Conservation (phyloP, 345 rosid genomes). For the Kandelia obovata region DNA sequence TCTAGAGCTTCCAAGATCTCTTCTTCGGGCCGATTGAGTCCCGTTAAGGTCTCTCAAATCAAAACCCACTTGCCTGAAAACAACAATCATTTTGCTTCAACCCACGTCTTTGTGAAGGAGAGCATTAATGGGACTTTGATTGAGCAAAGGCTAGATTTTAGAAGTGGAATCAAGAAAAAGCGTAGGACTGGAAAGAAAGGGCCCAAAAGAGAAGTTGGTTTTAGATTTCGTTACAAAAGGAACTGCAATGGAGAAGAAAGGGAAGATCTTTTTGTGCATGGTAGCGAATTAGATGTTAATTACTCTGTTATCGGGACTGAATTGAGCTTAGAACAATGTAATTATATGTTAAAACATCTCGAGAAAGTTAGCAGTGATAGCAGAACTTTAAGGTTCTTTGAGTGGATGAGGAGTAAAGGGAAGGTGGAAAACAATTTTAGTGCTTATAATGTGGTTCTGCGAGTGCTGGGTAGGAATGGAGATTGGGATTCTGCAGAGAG, state of each 20-base stretch:
- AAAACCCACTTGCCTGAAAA: constrained; percentile 33
- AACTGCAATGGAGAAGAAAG: constrained; percentile 26
- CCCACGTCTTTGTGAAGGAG: constrained; percentile 20
- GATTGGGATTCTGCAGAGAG: constrained; percentile 75
- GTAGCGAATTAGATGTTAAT: constrained; percentile 51
- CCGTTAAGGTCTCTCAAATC: constrained; percentile 35
- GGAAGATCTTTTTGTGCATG: constrained; percentile 32
- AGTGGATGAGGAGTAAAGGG: constrained; percentile 75
- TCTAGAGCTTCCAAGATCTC: constrained; percentile 28
- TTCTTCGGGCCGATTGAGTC: constrained; percentile 37
- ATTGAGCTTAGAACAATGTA: constrained; percentile 54
- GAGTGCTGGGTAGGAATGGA: constrained; percentile 63
- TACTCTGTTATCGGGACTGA: constrained; percentile 41
- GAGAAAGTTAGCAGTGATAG: constrained; percentile 50
- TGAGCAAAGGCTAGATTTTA: constrained; percentile 26
- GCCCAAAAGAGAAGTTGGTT: constrained; percentile 31
- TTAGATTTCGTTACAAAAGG: constrained; percentile 30
- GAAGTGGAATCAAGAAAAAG: constrained; percentile 15
- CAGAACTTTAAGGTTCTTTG: constrained; percentile 56
- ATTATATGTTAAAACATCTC: constrained; percentile 59
- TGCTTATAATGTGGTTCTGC: constrained; percentile 69
- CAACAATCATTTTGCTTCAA: constrained; percentile 15
- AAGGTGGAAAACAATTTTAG: constrained; percentile 51
- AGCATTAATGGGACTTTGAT: constrained; percentile 6
- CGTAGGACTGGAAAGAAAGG: constrained; percentile 26